phyloP scores from a whole-genome alignment of 2,329 filamentous ascomycete species.

The Plenodomus lindquistii region DNA sequence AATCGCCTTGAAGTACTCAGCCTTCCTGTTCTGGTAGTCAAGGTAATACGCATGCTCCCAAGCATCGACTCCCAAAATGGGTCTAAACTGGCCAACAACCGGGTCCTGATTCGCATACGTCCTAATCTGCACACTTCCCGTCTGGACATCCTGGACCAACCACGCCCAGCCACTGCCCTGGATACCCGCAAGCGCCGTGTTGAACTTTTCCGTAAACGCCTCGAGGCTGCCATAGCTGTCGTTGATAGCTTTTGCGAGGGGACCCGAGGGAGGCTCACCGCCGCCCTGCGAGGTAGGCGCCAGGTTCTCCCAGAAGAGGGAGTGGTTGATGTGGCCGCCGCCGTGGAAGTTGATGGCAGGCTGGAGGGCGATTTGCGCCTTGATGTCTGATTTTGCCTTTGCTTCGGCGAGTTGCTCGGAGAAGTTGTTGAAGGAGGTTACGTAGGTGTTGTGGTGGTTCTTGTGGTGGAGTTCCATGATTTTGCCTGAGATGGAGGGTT shows the following conservation, averaged over 20 bases:
- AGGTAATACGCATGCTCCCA: conserved; percentile 98
- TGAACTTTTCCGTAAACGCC: conserved; percentile 65
- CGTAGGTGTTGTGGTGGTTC: conserved; percentile 94
- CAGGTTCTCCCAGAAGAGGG: conserved; percentile 71
- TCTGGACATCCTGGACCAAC: conserved; percentile 66
- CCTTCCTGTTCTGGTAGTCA: conserved; percentile 96
- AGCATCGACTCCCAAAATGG: conserved; percentile 86
- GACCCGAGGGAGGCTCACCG: conserved; percentile 64
- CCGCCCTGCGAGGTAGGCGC: conserved; percentile 69
- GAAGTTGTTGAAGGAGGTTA: conserved; percentile 83
- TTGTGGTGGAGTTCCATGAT: conserved; percentile 97
- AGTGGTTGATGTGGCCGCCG: conserved; percentile 69
- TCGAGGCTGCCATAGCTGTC: conserved; percentile 62
- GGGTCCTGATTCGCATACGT: conserved; percentile 88
- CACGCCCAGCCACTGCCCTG: conserved; percentile 69
- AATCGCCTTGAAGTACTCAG: conserved; percentile 89
- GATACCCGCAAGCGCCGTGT: conserved; percentile 65
- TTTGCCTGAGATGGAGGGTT: conserved; percentile 79
- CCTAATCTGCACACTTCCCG: conserved; percentile 63
- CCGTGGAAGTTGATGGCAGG: conserved; percentile 69
- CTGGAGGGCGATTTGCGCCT: conserved; percentile 59
- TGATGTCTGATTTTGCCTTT: conserved; percentile 56
- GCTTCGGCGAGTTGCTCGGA: conserved; percentile 70
- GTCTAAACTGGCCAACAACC: conserved; percentile 79
- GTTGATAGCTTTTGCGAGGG: conserved; percentile 62